These are phyloP conservation scores for Fusarium abutilonis DNA, from an alignment of 2,329 filamentous ascomycete genomes.

Conservation along the genomic window DNA sequence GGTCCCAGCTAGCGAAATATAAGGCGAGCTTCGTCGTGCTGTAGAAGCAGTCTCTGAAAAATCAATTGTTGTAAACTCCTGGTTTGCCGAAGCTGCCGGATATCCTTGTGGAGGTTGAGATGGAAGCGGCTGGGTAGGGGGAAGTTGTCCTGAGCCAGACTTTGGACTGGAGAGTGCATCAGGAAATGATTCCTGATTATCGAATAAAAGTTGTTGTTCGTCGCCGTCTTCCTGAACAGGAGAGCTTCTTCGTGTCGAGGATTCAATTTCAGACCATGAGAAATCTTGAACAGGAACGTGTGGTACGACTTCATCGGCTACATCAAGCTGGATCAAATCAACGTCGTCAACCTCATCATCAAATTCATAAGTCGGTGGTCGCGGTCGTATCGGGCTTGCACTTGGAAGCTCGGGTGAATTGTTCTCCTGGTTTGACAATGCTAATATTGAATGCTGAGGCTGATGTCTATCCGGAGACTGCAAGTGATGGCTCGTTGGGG, in stretches of 20 bases:
- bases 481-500: slow-evolving; percentile 45
- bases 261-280: slow-evolving; percentile 47
- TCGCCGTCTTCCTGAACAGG: slow-evolving; percentile 35
- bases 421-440: slow-evolving; percentile 1
- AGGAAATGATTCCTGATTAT: slow-evolving; percentile 28
- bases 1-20: slow-evolving; percentile 10
- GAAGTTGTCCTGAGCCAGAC: slow-evolving; percentile 40
- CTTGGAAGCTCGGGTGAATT: neutral
- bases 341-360: slow-evolving; percentile 42
- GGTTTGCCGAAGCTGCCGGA: neutral
- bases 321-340: slow-evolving; percentile 36
- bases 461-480: slow-evolving; percentile 23
- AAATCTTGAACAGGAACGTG: slow-evolving; percentile 23
- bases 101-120: neutral
- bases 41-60: slow-evolving; percentile 53
- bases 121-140: slow-evolving; percentile 48
- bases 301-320: neutral
- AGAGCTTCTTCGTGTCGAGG: slow-evolving; percentile 46
- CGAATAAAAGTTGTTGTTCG: slow-evolving; percentile 38
- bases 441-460: neutral
- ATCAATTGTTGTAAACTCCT: slow-evolving; percentile 34
- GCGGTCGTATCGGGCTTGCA: neutral
- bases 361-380: slow-evolving; percentile 20
- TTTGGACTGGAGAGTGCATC: slow-evolving; percentile 46
- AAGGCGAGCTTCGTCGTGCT: slow-evolving; percentile 47